Evolutionary conservation across 441 rosid species (phyloP).

Genomic region (Arabidopsis lyrata): DNA sequence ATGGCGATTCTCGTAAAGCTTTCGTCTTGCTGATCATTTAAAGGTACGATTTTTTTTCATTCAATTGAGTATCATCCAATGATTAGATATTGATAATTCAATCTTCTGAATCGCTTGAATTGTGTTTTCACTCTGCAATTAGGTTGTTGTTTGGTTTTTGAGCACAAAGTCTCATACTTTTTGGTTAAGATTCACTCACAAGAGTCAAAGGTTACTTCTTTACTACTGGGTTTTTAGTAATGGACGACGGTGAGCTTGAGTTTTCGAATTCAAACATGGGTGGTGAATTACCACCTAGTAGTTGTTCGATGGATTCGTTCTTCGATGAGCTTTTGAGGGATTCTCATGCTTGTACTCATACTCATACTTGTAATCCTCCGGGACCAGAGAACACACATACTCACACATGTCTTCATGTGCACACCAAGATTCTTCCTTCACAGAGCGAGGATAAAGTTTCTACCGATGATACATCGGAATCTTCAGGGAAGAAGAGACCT

Average conservation of each 20-base stretch:
- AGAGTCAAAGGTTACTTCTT: neutral
- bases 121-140: neutral
- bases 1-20: conserved; percentile 14
- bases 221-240: conserved; percentile 19
- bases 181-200: neutral
- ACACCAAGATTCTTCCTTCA: conserved; percentile 81
- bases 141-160: conserved; percentile 17
- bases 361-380: conserved; percentile 97
- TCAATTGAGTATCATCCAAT: neutral
- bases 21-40: neutral
- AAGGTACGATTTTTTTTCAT: conserved; percentile 29
- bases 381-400: conserved; percentile 96
- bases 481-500: conserved; percentile 68
- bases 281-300: conserved; percentile 65
- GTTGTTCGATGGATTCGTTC: conserved; percentile 81
- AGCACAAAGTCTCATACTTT: too few relatives aligned
- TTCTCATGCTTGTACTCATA: conserved; percentile 87
- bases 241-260: conserved; percentile 97
- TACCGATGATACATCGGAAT: conserved; percentile 80
- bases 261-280: conserved; percentile 62
- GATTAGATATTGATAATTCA: neutral
- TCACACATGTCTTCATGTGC: conserved; percentile 93
- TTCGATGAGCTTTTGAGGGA: conserved; percentile 78
- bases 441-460: conserved; percentile 66
- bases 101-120: conserved; percentile 19